Conservation (phyloP, 2,329 filamentous ascomycete genomes). For the Hypoxylon sp. region DNA sequence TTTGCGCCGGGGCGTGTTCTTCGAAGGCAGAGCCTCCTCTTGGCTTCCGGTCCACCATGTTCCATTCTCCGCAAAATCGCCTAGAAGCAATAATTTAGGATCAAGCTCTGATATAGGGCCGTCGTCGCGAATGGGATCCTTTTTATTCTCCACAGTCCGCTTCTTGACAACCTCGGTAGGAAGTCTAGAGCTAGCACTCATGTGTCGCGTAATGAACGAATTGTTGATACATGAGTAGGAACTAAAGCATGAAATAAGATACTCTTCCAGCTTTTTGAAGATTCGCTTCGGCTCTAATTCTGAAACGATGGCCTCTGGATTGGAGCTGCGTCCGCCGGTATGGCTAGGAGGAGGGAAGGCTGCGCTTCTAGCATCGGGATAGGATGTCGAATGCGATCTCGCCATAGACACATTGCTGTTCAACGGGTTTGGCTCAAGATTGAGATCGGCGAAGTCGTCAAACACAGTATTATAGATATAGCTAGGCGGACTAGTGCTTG, state of each 20-base stretch:
- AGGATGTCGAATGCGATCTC: conserved; percentile 64
- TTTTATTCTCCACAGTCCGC: conserved; percentile 55
- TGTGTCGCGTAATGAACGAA: conserved; percentile 75
- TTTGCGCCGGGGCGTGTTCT: conserved; percentile 54
- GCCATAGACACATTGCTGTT: conserved; percentile 47
- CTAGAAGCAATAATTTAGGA: conserved; percentile 80
- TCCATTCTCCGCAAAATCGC: conserved; percentile 84
- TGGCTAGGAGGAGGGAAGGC: conserved; percentile 39
- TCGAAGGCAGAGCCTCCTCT: conserved; percentile 56
- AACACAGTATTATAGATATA: conserved; percentile 53
- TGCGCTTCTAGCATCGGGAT: conserved; percentile 56
- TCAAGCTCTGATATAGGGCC: conserved; percentile 74
- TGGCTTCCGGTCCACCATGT: conserved; percentile 83
- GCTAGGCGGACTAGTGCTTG: conserved; percentile 44
- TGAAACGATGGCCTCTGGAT: conserved; percentile 35
- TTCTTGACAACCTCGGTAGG: conserved; percentile 51
- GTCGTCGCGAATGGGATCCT: conserved; percentile 55
- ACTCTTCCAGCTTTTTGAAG: conserved; percentile 84
- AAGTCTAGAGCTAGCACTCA: conserved; percentile 51
- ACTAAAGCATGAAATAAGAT: conserved; percentile 77
- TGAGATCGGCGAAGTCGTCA: conserved; percentile 56
- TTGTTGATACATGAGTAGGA: conserved; percentile 80
- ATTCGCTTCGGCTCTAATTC: conserved; percentile 67
- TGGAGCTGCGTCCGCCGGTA: conserved; percentile 18
- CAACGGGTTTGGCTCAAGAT: conserved; percentile 55